A percentile compares a stretch with the other conserved stretches of the same genome.
These are phyloP conservation scores for Alternaria hordeiaustralica DNA, from an alignment of 2,329 filamentous ascomycete species.

Conservation along the genomic window DNA sequence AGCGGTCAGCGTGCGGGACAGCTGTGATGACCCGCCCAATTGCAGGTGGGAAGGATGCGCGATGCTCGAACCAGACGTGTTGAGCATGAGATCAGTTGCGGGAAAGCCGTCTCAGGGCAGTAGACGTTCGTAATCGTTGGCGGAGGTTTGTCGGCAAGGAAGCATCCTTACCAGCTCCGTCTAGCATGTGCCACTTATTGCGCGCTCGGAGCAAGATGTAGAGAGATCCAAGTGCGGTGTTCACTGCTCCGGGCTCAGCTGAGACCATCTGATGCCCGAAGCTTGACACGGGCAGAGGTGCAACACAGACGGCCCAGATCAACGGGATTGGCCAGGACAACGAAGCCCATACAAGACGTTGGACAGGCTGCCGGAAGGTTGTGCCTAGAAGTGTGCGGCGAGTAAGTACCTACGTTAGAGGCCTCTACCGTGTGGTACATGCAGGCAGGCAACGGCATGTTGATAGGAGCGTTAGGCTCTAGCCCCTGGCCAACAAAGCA, in stretches of 20 bases:
- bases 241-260: slow-evolving; percentile 11
- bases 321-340: slow-evolving; percentile 14
- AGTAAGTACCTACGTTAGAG: slow-evolving; percentile 6
- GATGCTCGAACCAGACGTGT: slow-evolving; percentile 8
- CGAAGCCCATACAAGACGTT: slow-evolving; percentile 23
- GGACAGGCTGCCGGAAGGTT: slow-evolving; percentile 21
- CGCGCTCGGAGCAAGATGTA: slow-evolving; percentile 9
- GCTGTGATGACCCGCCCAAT: slow-evolving; percentile 21
- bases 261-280: slow-evolving; percentile 15
- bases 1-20: slow-evolving; percentile 41
- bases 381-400: slow-evolving; percentile 8
- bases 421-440: slow-evolving; percentile 19
- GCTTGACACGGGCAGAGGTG: slow-evolving; percentile 15
- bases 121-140: slow-evolving; percentile 3
- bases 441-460: slow-evolving; percentile 23
- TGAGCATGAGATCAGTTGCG: slow-evolving; percentile 25
- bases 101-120: slow-evolving; percentile 15
- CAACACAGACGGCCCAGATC: slow-evolving; percentile 3
- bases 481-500: slow-evolving; percentile 33
- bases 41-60: slow-evolving; percentile 23
- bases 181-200: slow-evolving; percentile 11
- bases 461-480: slow-evolving; percentile 21
- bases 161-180: slow-evolving; percentile 4
- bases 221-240: slow-evolving; percentile 10
- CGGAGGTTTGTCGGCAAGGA: slow-evolving; percentile 12